Percentiles rank a stretch among this genome's conserved stretches.
Conservation (phyloP, 148 eudicot species). For the Gaultheria prostrata region DNA sequence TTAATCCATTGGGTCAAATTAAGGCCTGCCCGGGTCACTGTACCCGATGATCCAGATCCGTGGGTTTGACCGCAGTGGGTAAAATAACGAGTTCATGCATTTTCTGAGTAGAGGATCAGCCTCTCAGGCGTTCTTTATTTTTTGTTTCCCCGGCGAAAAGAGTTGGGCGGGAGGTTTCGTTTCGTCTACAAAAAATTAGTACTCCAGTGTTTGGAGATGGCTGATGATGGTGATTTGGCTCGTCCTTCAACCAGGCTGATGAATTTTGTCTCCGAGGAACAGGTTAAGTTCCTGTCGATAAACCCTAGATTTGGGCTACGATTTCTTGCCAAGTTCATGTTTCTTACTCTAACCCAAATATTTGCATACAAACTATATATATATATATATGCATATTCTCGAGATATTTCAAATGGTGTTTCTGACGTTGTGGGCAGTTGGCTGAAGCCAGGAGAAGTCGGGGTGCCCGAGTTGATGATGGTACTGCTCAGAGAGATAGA, state of each 20-base stretch:
- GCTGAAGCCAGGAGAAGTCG: slow-evolving; percentile 63
- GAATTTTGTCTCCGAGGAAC: slow-evolving; percentile 84
- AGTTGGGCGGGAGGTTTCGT: not conserved
- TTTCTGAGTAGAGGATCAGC: not conserved
- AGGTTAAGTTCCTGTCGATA: slow-evolving; percentile 34
- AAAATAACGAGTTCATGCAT: not conserved
- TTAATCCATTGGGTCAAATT: too few relatives aligned
- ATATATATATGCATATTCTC: not conserved
- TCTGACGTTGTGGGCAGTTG: slow-evolving; percentile 42
- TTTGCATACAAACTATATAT: too few relatives aligned
- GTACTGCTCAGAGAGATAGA: slow-evolving; percentile 97
- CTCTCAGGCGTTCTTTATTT: not conserved
- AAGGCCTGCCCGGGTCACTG: too few relatives aligned
- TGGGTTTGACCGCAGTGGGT: not conserved
- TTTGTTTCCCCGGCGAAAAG: not conserved
- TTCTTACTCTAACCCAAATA: not conserved
- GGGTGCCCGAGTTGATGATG: slow-evolving; percentile 86
- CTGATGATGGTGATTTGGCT: slow-evolving; percentile 43
- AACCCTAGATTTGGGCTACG: not conserved
- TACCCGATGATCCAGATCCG: not conserved
- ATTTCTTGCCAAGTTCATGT: not conserved
- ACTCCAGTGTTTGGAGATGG: slow-evolving; percentile 36
- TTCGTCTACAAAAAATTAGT: not conserved
- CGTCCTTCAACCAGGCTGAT: slow-evolving; percentile 53
- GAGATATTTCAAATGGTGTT: not conserved